phyloP scores from a whole-genome alignment of 306 rosid genomes.

The Astragalus glycyphyllos region DNA sequence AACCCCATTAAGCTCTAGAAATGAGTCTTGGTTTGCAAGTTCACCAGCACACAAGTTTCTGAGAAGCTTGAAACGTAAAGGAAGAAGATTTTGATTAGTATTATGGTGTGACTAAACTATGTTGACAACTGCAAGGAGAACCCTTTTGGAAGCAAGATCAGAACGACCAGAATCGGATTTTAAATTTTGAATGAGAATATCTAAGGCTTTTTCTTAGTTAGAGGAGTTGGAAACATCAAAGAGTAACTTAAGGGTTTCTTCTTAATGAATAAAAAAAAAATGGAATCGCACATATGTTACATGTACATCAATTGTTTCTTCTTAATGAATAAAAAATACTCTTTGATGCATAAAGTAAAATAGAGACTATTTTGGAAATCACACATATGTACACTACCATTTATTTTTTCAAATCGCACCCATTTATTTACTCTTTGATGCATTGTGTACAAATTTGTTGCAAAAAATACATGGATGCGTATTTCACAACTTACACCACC shows the following conservation, averaged over 20 bases:
- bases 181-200: slow-evolving; percentile 52
- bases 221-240: slow-evolving; percentile 50
- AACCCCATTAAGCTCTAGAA: slow-evolving; percentile 64
- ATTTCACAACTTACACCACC: too few species aligned
- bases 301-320: too few species aligned
- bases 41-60: slow-evolving; percentile 82
- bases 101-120: slow-evolving; percentile 27
- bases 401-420: too few species aligned
- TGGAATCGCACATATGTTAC: too few species aligned
- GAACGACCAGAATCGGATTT: slow-evolving; percentile 57
- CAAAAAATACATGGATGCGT: too few species aligned
- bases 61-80: slow-evolving; percentile 58
- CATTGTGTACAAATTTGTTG: too few species aligned
- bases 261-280: too few species aligned
- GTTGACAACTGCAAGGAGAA: slow-evolving; percentile 51
- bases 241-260: slow-evolving; percentile 46
- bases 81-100: slow-evolving; percentile 23
- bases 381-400: too few species aligned
- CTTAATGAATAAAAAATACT: too few species aligned
- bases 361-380: too few species aligned
- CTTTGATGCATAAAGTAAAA: too few species aligned
- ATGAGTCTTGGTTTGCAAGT: slow-evolving; percentile 54
- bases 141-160: slow-evolving; percentile 51
- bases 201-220: slow-evolving; percentile 48
- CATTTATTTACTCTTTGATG: too few species aligned